Base-by-base conservation (phyloP, 768 basidiomycete species). In the Leccinum olivaceopallidum region DNA sequence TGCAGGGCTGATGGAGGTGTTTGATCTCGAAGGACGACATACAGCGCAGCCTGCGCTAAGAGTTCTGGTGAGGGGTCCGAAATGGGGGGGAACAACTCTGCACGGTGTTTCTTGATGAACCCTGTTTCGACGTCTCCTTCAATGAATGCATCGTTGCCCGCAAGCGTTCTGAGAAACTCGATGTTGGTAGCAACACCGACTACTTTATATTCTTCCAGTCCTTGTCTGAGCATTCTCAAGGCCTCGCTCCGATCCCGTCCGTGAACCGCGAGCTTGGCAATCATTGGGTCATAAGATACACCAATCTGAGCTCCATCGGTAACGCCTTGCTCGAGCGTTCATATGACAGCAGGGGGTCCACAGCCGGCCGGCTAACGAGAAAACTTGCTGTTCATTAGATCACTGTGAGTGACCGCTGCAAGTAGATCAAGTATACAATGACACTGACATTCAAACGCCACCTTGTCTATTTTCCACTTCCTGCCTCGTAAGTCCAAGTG, bases 131-230 rank as follows among this genome's bases (percentile, higher is more conserved):
- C 84, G 60, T 95, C 87, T 24, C 81, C 91, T 32, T 81, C 76
- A 16, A 91, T 81, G 69, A 98, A 98, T 2, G 89, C 83, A 44
- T 80, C 65, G 69, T 96, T 89, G 1, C 86, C 87, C 0, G 94
- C 90, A 54, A 98, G 80, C 0, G 79, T 81, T 53, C 88, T 79
- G 62, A 98, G 76, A 72, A 97, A 98, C 69, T 95, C 92, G 30
- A 98, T 81, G 68, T 98, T 98, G 6, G 95, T 96, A 13, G 90
- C 85, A 12, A 95, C 88, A 18, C 95, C 95, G 1, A 94, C 92
- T 53, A 97, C 90, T 67, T 88, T 85, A 71, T 96, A 98, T 63
- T 95, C 88, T 56, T 89, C 92, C 47, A 97, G 74, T 5, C 92
- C 94, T 58, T 85, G 86, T 3, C 91, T 77, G 61, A 97, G 79